Base-by-base conservation (phyloP, 805 yeast genomes). In the Metschnikowia anglica region DNA sequence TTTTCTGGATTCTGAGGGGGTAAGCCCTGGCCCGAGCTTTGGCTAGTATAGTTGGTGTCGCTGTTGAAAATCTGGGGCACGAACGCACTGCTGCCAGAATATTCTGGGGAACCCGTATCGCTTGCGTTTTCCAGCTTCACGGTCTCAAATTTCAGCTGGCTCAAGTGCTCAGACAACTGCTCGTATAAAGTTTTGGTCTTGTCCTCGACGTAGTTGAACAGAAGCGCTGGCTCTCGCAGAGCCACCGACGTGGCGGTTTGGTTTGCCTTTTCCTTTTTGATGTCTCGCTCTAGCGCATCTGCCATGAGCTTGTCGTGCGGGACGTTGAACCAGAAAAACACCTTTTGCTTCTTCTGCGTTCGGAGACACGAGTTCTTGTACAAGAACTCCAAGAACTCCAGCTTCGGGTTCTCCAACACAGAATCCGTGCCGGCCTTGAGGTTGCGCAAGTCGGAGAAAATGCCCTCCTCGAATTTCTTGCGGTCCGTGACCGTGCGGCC, bases 271-370 rank as follows among this genome's bases (percentile, higher is more conserved):
- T 90, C 97, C 53, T 85, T 81, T 64, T 88, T 89, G 58, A 90
- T 65, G 61, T 93, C 98, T 54, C 98, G 74, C 61, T 90, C 97
- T 34, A 93, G 66, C 0, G 97, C 97, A 63, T 93, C 98, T 2
- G 88, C 81, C 76, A 93, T 90, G 33, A 91, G 70, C 59, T 85
- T 81, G 59, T 90, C 96, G 63, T 91, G 98, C 18, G 93, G 93
- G 8, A 93, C 97, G 58, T 90, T 85, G 62, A 86, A 89, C 98
- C 98, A 93, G 63, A 85, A 88, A 61, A 91, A 91, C 32, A 91
- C 97, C 59, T 93, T 91, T 61, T 91, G 99, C 58, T 93, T 91
- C 74, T 91, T 91, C 57, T 91, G 97, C 0, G 99, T 91, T 54
- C 96, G 76, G 19, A 91, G 72, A 60, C 98, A 91, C 50, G 83